A percentile compares a stretch with the other conserved stretches of the same genome.
Evolutionary conservation across 2,329 filamentous ascomycete species (phyloP).

Genomic region (Paraconiothyrium brasiliense): DNA sequence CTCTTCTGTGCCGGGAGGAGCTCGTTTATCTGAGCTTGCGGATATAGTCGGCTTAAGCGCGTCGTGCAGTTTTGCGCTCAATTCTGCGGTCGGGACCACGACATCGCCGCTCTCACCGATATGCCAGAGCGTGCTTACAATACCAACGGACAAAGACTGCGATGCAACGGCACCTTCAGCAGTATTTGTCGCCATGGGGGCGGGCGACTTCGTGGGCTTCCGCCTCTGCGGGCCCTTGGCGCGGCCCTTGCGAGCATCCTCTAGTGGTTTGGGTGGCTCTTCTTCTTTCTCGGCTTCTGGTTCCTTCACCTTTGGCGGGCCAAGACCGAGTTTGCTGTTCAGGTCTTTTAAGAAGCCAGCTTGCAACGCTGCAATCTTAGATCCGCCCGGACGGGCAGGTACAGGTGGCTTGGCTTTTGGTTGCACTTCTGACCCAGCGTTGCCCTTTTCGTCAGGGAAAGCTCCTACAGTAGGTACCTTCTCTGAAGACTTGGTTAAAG

Average conservation of each 20-base stretch:
- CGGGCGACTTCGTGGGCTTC: constrained; percentile 69
- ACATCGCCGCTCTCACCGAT: constrained; percentile 46
- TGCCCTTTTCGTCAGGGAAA: constrained; percentile 4
- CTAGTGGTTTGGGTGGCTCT: constrained; percentile 79
- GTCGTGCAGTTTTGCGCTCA: constrained; percentile 39
- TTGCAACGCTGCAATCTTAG: constrained; percentile 91
- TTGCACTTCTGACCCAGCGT: constrained; percentile 50
- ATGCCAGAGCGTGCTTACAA: constrained; percentile 45
- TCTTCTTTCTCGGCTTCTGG: constrained; percentile 63
- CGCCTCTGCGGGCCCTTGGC: constrained; percentile 87
- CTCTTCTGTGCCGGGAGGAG: constrained; percentile 16
- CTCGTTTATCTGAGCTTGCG: background rate
- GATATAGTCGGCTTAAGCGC: constrained; percentile 27
- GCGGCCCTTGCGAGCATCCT: constrained; percentile 88
- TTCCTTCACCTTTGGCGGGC: constrained; percentile 84
- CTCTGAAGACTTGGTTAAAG: constrained; percentile 52
- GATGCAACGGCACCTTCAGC: constrained; percentile 48
- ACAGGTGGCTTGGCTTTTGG: constrained; percentile 84
- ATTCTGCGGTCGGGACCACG: constrained; percentile 43
- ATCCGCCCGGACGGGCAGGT: constrained; percentile 78
- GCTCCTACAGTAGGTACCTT: constrained; percentile 43
- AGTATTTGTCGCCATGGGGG: constrained; percentile 52
- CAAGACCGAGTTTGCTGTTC: constrained; percentile 86
- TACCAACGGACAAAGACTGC: constrained; percentile 36
- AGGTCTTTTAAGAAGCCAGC: constrained; percentile 92